Evolutionary conservation across 2,329 filamentous ascomycete species (phyloP).

Genomic region (Ceratocystis lukuohia): DNA sequence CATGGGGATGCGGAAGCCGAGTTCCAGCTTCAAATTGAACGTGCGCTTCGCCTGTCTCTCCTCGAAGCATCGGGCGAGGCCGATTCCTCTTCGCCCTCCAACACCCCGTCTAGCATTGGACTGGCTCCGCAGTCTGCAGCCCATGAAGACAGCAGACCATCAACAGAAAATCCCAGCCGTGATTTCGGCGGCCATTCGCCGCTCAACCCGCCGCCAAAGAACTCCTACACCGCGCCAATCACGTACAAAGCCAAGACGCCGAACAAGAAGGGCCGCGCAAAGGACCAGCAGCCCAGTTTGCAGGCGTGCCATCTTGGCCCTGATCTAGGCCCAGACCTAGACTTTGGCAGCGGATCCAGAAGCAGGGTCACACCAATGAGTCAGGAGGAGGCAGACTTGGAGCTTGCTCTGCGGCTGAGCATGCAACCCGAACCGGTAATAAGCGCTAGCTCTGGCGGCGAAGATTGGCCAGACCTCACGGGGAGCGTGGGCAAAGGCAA

Average conservation of each 20-base stretch:
- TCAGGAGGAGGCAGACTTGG: constrained; percentile 42
- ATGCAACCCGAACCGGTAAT: constrained; percentile 36
- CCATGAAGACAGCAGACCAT: background rate
- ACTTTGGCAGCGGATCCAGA: background rate
- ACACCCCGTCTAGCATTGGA: constrained; percentile 19
- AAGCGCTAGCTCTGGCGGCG: constrained; percentile 21
- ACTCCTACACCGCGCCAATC: constrained; percentile 9
- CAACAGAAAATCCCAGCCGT: background rate
- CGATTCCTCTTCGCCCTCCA: background rate
- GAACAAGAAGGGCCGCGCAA: background rate
- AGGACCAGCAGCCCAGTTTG: background rate
- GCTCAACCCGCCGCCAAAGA: constrained; percentile 9
- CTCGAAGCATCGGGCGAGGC: constrained; percentile 32
- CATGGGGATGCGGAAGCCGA: constrained; percentile 32
- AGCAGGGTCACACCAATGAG: background rate
- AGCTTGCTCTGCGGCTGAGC: constrained; percentile 47
- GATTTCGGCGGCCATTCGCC: background rate
- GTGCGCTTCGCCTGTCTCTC: constrained; percentile 48
- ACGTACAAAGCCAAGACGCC: constrained; percentile 7
- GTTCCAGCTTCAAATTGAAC: constrained; percentile 48
- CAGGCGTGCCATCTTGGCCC: too few relatives aligned
- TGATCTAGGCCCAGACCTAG: background rate
- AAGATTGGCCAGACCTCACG: constrained; percentile 26
- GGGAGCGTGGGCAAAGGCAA: constrained; percentile 21
- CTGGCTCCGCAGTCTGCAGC: background rate